Evolutionary conservation across 306 rosid genomes (phyloP).

Genomic region (Neltuma alba): DNA sequence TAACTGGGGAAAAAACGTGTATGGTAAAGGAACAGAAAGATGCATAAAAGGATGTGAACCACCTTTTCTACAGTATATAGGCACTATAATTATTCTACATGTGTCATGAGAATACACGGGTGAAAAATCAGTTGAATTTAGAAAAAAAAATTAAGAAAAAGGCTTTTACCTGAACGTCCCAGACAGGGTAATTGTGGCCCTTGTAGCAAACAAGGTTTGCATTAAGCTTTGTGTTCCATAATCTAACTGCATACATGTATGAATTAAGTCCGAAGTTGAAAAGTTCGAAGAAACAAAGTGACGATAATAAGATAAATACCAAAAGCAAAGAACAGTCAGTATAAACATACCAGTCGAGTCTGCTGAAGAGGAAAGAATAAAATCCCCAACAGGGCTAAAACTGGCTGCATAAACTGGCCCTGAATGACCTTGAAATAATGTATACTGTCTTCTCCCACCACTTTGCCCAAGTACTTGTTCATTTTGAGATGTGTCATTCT

Average conservation of each 20-base stretch:
- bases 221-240: conserved; percentile 89
- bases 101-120: conserved; percentile 22
- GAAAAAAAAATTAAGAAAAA: conserved; percentile 30
- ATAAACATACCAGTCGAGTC: conserved; percentile 78
- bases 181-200: conserved; percentile 98
- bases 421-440: conserved; percentile 93
- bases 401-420: conserved; percentile 93
- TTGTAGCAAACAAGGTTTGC: conserved; percentile 97
- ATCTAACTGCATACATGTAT: conserved; percentile 70
- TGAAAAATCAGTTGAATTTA: neutral
- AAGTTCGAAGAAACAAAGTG: neutral
- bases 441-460: conserved; percentile 70
- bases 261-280: conserved; percentile 12
- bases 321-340: neutral
- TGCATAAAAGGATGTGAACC: neutral
- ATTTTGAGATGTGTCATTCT: conserved; percentile 59
- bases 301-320: too few species aligned
- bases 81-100: conserved; percentile 4
- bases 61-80: neutral
- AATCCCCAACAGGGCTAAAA: conserved; percentile 91
- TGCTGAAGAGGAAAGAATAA: conserved; percentile 87
- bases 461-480: conserved; percentile 62
- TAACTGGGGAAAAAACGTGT: neutral
- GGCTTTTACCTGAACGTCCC: conserved; percentile 95
- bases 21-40: too few species aligned